Evolutionary conservation across 306 rosid species (phyloP).

Genomic region (Citrullus amarus): DNA sequence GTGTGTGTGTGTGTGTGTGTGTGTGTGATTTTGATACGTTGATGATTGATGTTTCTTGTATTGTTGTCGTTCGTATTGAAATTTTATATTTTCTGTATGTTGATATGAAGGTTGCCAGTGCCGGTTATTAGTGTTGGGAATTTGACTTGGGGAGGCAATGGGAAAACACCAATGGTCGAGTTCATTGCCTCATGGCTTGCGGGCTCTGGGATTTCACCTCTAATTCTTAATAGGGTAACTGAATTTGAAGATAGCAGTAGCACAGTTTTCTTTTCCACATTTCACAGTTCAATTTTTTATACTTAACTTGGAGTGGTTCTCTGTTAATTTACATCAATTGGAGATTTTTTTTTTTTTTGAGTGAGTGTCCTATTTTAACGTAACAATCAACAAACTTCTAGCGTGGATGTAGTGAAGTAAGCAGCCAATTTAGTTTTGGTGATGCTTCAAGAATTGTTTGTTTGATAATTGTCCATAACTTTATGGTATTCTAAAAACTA

Average conservation of each 20-base stretch:
- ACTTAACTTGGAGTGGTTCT: not conserved
- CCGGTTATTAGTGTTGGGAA: constrained; percentile 82
- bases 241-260: not conserved
- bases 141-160: constrained; percentile 96
- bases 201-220: constrained; percentile 48
- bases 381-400: not conserved
- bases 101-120: constrained; percentile 37
- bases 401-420: not conserved
- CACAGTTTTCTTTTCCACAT: not conserved
- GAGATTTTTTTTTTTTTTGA: not conserved
- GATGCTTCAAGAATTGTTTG: not conserved
- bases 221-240: constrained; percentile 68
- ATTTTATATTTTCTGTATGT: constrained; percentile 1
- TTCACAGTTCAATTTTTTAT: not conserved
- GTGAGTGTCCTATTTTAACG: not conserved
- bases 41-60: not conserved
- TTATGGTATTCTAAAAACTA: not conserved
- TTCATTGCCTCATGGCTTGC: constrained; percentile 57
- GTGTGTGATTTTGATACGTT: not conserved
- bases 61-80: not conserved
- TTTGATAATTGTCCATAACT: not conserved
- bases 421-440: not conserved
- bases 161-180: constrained; percentile 92
- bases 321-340: not conserved
- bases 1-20: too few species aligned